Evolutionary conservation across 305 asterid genomes (phyloP), one percentile per base, ranked within the genome.

Genomic region (Fraxinus dipetala): DNA sequence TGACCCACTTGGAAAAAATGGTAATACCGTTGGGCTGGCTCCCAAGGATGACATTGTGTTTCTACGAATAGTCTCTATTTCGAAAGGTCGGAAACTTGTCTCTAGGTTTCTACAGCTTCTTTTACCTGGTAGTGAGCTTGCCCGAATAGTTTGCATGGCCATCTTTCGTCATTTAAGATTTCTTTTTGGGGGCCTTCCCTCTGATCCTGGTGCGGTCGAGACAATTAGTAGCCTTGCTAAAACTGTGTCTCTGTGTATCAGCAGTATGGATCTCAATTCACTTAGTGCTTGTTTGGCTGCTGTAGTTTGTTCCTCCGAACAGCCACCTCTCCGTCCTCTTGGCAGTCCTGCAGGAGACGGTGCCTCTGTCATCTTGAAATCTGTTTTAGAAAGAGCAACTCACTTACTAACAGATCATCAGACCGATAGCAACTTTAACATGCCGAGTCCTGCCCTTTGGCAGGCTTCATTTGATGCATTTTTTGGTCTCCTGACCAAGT

Each of bases 221-320:
- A 89, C 95, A 32, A 82, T 88, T 30, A 83, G 86, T 20, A 83
- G 80, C 59, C 95, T 96, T 77, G 95, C 97, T n/a, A 85, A 84
- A 82, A 86, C 89, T 4, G 98, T 96, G 72, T 87, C 90, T 14
- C 36, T 74, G 26, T 89, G 94, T 83, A 84, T 92, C 79, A 69
- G 83, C 82, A 88, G 91, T 51, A 94, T 96, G 99, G 99, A 94
- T 81, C 95, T 96, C 48, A 96, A 94, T 86, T 90, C 97, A 56
- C 92, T 96, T 10, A 90, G 94, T 87, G 97, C 98, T 70, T 96
- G 99, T 87, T 93, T 96, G 82, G 98, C 98, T 79, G 94, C 99
- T 13, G 97, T 96, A 31, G 99, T 93, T 84, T 96, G 99, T 86
- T 94, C 98, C 22, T 84, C 93, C 1, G 99, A 96, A 79, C 98